Evolutionary conservation across 768 basidiomycete species (phyloP).

Genomic region (Pleurotus giganteus): DNA sequence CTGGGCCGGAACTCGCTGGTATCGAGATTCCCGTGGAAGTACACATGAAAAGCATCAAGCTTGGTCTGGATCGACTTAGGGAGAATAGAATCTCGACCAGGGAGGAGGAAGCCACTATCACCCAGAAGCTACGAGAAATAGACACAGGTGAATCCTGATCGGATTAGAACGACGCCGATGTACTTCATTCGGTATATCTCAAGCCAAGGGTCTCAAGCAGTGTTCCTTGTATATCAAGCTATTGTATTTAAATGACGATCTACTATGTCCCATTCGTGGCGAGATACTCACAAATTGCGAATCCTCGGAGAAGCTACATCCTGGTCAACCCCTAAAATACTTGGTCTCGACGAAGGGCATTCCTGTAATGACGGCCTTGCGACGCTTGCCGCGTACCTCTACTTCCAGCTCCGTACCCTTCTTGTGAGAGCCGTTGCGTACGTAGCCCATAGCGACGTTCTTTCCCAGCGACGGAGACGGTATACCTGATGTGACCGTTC

Average conservation of each 20-base stretch:
- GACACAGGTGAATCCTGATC: not conserved
- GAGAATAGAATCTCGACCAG: constrained; percentile 54
- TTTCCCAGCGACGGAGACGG: constrained; percentile 87
- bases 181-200: too few relatives aligned
- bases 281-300: too few relatives aligned
- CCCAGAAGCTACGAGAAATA: constrained; percentile 14
- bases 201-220: not conserved
- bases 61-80: constrained; percentile 59
- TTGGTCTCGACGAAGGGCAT: constrained; percentile 89
- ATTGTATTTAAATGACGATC: too few relatives aligned
- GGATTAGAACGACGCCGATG: too few relatives aligned
- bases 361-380: constrained; percentile 68
- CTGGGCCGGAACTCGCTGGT: constrained; percentile 62
- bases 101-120: constrained; percentile 32
- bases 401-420: constrained; percentile 85
- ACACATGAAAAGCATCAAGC: constrained; percentile 70
- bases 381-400: constrained; percentile 78
- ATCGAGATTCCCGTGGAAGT: constrained; percentile 66
- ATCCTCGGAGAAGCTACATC: not conserved
- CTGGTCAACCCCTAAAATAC: constrained; percentile 66
- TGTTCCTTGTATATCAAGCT: too few relatives aligned
- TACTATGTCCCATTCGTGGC: too few relatives aligned
- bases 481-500: constrained; percentile 89
- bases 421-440: constrained; percentile 80
- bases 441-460: constrained; percentile 97